Evolutionary conservation across 805 yeast species (phyloP).

Genomic region (Spathaspora gorwiae): DNA sequence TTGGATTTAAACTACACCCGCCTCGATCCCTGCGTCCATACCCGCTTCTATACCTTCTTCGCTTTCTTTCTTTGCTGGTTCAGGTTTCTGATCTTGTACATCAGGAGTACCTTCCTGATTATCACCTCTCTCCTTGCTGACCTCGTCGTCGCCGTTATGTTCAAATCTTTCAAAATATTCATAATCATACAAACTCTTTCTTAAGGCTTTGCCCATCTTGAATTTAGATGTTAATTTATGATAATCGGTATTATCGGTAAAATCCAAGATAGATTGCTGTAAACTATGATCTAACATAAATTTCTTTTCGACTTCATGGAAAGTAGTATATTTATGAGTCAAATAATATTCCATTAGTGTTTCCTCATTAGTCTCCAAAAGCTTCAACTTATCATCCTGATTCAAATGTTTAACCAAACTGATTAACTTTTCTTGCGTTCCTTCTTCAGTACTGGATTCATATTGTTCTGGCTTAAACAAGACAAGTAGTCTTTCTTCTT

Average conservation of each 20-base stretch:
- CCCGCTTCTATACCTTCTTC: neutral
- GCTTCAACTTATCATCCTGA: conserved; percentile 18
- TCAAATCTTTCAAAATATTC: conserved; percentile 19
- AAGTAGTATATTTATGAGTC: conserved; percentile 19
- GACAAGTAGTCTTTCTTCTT: conserved; percentile 8
- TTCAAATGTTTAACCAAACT: conserved; percentile 11
- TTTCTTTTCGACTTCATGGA: conserved; percentile 21
- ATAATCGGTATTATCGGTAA: conserved; percentile 17
- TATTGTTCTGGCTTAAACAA: conserved; percentile 12
- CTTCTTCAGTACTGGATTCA: conserved; percentile 9
- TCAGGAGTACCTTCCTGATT: no score
- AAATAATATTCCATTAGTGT: conserved; percentile 23
- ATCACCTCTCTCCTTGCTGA: neutral
- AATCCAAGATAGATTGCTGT: conserved; percentile 12
- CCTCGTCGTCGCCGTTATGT: conserved; percentile 2
- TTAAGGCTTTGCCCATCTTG: conserved; percentile 21
- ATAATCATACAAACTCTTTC: conserved; percentile 22
- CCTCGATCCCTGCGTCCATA: neutral
- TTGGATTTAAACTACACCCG: no score
- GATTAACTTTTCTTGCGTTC: conserved; percentile 10
- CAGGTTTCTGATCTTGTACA: no score
- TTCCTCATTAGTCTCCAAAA: conserved; percentile 18
- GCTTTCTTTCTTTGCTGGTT: neutral
- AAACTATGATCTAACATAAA: conserved; percentile 18
- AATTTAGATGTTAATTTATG: conserved; percentile 22